phyloP scores from a whole-genome alignment of 1,284 basidiomycete genomes.

The Heterobasidion occidentale region DNA sequence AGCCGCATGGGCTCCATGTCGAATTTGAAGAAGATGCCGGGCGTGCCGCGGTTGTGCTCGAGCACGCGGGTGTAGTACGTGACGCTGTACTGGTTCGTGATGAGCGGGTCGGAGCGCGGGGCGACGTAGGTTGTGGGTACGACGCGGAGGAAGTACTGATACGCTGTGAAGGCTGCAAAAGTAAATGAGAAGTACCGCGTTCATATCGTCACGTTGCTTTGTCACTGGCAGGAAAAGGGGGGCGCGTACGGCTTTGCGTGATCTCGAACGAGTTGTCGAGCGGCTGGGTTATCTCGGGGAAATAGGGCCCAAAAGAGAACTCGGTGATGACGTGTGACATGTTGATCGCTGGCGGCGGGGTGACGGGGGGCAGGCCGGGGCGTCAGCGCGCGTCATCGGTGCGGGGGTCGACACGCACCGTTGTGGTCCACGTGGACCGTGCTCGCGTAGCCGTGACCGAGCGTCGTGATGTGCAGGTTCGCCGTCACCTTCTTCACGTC shows the following conservation, averaged over 20 bases:
- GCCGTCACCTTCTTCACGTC: slow-evolving; percentile 91
- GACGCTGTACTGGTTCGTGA: slow-evolving; percentile 93
- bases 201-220: not conserved
- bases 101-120: slow-evolving; percentile 48
- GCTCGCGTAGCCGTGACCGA: slow-evolving; percentile 91
- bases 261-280: slow-evolving; percentile 87
- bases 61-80: slow-evolving; percentile 85
- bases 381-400: not conserved
- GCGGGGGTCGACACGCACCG: slow-evolving; percentile 35
- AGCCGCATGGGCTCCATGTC: slow-evolving; percentile 89
- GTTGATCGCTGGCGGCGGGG: slow-evolving; percentile 73
- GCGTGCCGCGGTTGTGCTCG: slow-evolving; percentile 73
- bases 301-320: slow-evolving; percentile 95
- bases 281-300: slow-evolving; percentile 93
- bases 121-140: slow-evolving; percentile 92
- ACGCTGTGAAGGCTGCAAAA: slow-evolving; percentile 95
- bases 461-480: slow-evolving; percentile 84
- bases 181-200: no score
- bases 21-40: slow-evolving; percentile 96
- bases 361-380: not conserved
- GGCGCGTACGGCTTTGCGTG: slow-evolving; percentile 63
- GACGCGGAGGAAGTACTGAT: slow-evolving; percentile 93
- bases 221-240: not conserved
- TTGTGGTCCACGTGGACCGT: slow-evolving; percentile 82
- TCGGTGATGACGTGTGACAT: slow-evolving; percentile 94